phyloP scores from a whole-genome alignment of 805 yeast species.

The Candida adriatica region DNA sequence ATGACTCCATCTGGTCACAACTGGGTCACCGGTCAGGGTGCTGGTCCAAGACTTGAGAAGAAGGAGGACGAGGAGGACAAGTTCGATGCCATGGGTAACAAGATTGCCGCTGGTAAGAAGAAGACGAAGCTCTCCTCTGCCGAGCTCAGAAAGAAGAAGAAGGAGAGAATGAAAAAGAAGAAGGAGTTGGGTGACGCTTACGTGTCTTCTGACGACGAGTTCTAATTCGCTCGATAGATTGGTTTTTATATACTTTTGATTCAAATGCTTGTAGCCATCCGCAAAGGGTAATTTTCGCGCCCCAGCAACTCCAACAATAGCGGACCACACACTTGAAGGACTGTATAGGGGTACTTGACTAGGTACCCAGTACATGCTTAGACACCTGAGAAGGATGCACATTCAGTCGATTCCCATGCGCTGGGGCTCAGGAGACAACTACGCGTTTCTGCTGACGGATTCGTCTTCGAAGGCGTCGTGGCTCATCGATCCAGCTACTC shows the following conservation, averaged over 20 bases:
- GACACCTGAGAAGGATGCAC: constrained; percentile 56
- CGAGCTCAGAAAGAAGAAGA: constrained; percentile 99
- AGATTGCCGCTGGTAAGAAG: constrained; percentile 94
- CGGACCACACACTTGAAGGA: too few species aligned
- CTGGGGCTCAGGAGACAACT: constrained; percentile 93
- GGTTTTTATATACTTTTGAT: constrained; percentile 20
- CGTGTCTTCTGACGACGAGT: constrained; percentile 92
- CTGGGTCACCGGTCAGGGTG: constrained; percentile 99
- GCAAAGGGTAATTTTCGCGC: too few species aligned
- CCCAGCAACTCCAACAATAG: too few species aligned
- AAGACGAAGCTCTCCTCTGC: constrained; percentile 97
- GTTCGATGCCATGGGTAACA: constrained; percentile 99
- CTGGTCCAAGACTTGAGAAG: constrained; percentile 99
- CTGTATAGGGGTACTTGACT: background rate
- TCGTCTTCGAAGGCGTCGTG: constrained; percentile 61
- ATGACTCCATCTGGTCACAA: constrained; percentile 99
- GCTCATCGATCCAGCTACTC: constrained; percentile 91
- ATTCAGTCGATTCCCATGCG: constrained; percentile 81
- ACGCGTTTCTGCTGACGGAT: constrained; percentile 73
- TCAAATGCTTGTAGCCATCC: too few species aligned
- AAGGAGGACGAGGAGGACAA: constrained; percentile 95
- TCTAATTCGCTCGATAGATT: constrained; percentile 27
- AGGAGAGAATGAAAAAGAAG: constrained; percentile 99
- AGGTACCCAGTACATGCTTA: background rate
- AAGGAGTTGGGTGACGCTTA: constrained; percentile 99